Evolutionary conservation across 306 rosid species (phyloP).

Genomic region (Albizia julibrissin): DNA sequence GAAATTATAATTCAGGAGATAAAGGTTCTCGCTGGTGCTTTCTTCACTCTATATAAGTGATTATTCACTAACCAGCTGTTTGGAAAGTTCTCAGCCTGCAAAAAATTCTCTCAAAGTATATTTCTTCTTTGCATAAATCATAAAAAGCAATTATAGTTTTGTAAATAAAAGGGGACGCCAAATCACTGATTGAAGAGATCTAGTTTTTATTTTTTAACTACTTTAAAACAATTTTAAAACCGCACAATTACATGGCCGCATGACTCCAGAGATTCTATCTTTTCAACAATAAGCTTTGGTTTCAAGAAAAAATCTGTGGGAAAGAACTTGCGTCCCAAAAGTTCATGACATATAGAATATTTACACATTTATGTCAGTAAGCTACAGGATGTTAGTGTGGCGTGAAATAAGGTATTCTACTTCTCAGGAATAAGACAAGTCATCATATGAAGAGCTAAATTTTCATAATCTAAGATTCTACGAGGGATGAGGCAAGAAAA

Average conservation of each 20-base stretch:
- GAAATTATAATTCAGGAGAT: conserved; percentile 1
- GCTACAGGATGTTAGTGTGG: neutral
- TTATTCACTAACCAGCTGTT: neutral
- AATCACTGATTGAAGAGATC: conserved; percentile 12
- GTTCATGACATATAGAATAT: neutral
- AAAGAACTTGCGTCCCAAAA: neutral
- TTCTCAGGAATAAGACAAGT: conserved; percentile 8
- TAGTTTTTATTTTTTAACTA: neutral
- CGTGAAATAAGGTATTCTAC: neutral
- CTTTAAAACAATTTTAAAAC: too few species aligned
- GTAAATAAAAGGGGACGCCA: conserved; percentile 8
- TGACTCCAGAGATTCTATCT: neutral
- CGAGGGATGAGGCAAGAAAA: conserved; percentile 16
- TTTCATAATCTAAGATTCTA: neutral
- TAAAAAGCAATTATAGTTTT: conserved; percentile 6
- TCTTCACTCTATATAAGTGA: neutral
- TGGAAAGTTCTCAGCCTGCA: conserved; percentile 9
- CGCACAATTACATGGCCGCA: too few species aligned
- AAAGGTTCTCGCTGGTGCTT: conserved; percentile 10
- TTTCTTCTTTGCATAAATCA: neutral
- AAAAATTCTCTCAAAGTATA: conserved; percentile 3
- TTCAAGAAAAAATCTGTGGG: neutral
- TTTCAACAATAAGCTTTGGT: neutral
- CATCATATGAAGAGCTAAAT: conserved; percentile 3
- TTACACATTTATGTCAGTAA: neutral